phyloP scores from a whole-genome alignment of 768 basidiomycete genomes.

The Pleurotus citrinopileatus region DNA sequence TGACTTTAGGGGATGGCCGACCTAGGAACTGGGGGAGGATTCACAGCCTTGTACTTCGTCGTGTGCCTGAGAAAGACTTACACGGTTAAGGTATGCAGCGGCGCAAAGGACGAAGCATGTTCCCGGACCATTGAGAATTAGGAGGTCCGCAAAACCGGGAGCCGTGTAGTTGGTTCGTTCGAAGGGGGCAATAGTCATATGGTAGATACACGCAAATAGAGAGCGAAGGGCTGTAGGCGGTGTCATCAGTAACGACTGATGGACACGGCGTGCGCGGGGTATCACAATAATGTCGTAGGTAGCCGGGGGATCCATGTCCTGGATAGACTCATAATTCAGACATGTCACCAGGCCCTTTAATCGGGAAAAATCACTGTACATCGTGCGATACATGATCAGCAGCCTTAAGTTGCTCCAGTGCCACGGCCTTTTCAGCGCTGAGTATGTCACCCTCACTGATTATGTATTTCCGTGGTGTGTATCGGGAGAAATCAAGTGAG shows the following conservation, averaged over 20 bases:
- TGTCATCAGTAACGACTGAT: conserved; percentile 73
- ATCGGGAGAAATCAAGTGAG: conserved; percentile 70
- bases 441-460: conserved; percentile 78
- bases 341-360: not conserved
- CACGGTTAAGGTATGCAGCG: conserved; percentile 70
- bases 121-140: conserved; percentile 93
- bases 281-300: conserved; percentile 59
- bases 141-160: conserved; percentile 58
- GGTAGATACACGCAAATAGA: conserved; percentile 56
- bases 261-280: conserved; percentile 86
- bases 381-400: not conserved
- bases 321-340: not conserved
- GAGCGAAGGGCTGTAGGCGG: conserved; percentile 63
- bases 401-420: conserved; percentile 53
- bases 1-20: conserved; percentile 61
- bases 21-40: conserved; percentile 63
- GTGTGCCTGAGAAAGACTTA: conserved; percentile 32
- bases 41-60: not conserved
- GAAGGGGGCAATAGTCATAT: conserved; percentile 55
- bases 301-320: conserved; percentile 7
- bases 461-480: conserved; percentile 77
- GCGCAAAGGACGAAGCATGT: conserved; percentile 82
- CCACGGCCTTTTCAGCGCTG: conserved; percentile 66
- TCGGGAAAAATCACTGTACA: not conserved
- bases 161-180: conserved; percentile 19